These are phyloP conservation scores for Citrus reticulata DNA, from an alignment of 345 rosid species.

Conservation along the genomic window DNA sequence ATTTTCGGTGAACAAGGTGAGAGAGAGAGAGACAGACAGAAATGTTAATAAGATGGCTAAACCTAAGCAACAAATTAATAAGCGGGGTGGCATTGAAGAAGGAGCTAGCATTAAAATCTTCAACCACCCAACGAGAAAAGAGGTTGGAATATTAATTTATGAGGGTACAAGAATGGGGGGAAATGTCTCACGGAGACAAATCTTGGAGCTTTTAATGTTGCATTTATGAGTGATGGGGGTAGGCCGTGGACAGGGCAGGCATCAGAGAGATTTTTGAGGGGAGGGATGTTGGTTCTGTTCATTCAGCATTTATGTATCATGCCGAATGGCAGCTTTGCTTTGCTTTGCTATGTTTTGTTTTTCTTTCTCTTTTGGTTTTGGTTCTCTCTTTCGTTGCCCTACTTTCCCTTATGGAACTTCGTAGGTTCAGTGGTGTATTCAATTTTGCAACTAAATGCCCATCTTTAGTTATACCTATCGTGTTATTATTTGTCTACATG, in stretches of 20 bases:
- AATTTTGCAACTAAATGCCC: neutral
- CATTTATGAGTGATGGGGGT: constrained; percentile 21
- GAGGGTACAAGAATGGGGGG: constrained; percentile 32
- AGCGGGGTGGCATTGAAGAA: constrained; percentile 29
- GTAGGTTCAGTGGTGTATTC: constrained; percentile 3
- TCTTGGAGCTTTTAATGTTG: constrained; percentile 34
- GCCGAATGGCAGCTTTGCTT: neutral
- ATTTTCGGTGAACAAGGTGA: neutral
- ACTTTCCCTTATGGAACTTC: neutral
- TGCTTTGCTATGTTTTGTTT: neutral
- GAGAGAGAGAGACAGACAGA: neutral
- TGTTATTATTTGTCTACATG: neutral
- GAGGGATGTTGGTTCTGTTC: constrained; percentile 42
- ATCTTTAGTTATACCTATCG: neutral
- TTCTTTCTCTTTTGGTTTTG: neutral
- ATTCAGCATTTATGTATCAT: constrained; percentile 13
- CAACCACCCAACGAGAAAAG: constrained; percentile 43
- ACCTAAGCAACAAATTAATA: neutral
- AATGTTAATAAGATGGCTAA: neutral
- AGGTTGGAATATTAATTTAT: constrained; percentile 37
- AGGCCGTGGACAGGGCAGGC: constrained; percentile 14
- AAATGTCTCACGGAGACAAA: constrained; percentile 25
- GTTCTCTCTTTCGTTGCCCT: neutral
- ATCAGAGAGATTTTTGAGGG: neutral
- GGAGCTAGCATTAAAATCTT: constrained; percentile 32